Conservation (phyloP, 768 basidiomycete genomes). For the Tricholoma furcatifolium region DNA sequence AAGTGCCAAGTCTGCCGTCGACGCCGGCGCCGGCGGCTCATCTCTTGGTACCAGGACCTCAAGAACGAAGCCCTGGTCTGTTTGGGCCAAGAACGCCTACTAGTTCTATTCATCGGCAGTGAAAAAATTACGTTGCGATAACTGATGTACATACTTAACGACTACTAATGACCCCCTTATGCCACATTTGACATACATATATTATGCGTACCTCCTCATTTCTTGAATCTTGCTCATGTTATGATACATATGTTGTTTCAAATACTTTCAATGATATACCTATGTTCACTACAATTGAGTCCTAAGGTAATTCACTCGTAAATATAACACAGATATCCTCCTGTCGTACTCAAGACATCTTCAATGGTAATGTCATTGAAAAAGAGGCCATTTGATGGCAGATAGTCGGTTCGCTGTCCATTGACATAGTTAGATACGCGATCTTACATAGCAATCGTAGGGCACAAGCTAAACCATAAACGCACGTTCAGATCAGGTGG, state of each 20-base stretch:
- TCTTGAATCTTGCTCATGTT: background rate
- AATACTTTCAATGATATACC: too few species aligned
- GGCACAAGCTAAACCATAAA: too few species aligned
- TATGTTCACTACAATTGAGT: too few species aligned
- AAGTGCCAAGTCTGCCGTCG: constrained; percentile 60
- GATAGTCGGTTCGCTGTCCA: background rate
- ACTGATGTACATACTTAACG: background rate
- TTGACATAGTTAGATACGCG: too few species aligned
- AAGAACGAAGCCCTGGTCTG: constrained; percentile 54
- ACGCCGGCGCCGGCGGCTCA: constrained; percentile 46
- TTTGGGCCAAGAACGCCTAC: constrained; percentile 78
- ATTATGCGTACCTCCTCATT: background rate
- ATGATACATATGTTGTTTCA: too few species aligned
- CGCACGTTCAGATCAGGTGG: too few species aligned
- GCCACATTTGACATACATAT: background rate
- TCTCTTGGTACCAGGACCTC: constrained; percentile 55
- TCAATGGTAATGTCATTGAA: background rate
- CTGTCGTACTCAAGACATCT: background rate
- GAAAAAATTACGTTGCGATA: background rate
- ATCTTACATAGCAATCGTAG: too few species aligned
- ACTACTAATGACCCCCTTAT: background rate
- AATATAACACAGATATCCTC: background rate
- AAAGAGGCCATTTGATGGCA: background rate
- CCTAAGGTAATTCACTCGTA: background rate
- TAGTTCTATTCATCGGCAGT: constrained; percentile 21